Base-by-base conservation (phyloP, 768 basidiomycete species). In the Megacollybia marginata region DNA sequence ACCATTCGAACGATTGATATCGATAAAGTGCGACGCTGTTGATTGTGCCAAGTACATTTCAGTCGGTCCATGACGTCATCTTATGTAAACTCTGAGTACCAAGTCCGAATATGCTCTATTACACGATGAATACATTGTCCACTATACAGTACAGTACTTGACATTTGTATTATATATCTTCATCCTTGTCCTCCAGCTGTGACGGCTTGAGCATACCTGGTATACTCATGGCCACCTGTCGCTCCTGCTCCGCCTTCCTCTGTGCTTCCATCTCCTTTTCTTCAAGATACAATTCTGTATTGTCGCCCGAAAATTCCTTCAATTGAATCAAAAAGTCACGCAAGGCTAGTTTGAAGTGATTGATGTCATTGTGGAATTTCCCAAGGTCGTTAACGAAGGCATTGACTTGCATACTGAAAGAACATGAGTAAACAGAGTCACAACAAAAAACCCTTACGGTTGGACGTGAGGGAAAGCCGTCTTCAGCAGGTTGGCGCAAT, bases 191-290 rank as follows among this genome's bases (percentile, higher is more conserved):
- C 62, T 94, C 91, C 65, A 97, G 62, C 67, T 94, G 91, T 57
- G 86, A 88, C 35, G 93, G 94, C 68, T 96, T 96, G 65, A 97
- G 78, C 88, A 97, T 88, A 36, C 96, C 96, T n/a, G 94, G 95
- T 52, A 98, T 92, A 56, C 89, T 80, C 78, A 90, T 88, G 20
- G 93, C 92, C 33, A 85, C 79, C 69, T 92, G 82, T 48, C 85
- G 85, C 68, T 96, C 93, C 52, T 83, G 87, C 56, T 87, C 80
- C 0, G 80, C 83, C 69, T 89, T 87, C 64, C 71, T 74, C 62
- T 84, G 79, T 18, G 76, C 74, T 65, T 95, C 95, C 4, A 80
- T 78, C 64, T 97, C 94, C 68, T 92, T 95, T 69, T 98, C 96
- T 60, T 97, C 95, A 56, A 92, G 72, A 70, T 76, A 97, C 34